Evolutionary conservation across 768 basidiomycete genomes (phyloP), one percentile per base, ranked within the genome.

Genomic region (Naganishia kalamii): DNA sequence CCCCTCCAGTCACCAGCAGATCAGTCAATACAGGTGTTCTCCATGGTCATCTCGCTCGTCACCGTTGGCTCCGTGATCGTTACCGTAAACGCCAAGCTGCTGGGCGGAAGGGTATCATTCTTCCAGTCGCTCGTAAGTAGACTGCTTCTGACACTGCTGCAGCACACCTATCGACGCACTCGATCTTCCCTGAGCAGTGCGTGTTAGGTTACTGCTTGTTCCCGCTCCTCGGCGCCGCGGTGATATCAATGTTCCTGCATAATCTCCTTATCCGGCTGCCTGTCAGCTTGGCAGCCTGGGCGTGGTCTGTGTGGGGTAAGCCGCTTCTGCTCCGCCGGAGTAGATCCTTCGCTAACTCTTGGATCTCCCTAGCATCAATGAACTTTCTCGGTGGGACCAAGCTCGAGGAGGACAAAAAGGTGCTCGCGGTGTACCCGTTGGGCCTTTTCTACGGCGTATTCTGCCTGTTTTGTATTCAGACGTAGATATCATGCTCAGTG

Each of bases 271-370:
- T 98, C 64, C 85, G 94, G 63, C 87, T 86, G 32, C 94, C 94
- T 11, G 78, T 98, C 32, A 88, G 92, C 48, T 76, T 94, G 29
- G 82, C 86, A 21, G 88, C 90, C 13, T 94, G 92, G 88, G 92
- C 83, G 40, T 98, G 94, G 94, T 90, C 87, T 76, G 88, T 96
- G 65, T 98, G 92, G 92, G 94, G 93, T 97, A 73, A 65, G 84
- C 19, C 48, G 52, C 7, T 32, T 52, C 46, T 11, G 35, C 27
- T 43, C 30, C 59, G 17, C 37, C 65, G 49, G 44, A 13, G 23
- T 48, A 32, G 27, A 40, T 32, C 2, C 4, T 25, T 0, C 40
- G 44, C 23, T 46, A 37, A 37, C n/a, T 40, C 12, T 40, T 43
- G 35, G 2, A 2, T 30, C 5, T 19, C 35, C 33, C 15, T 19